Conservation (phyloP, 2,329 filamentous ascomycete species). For the Cladosporium sphaerospermum region DNA sequence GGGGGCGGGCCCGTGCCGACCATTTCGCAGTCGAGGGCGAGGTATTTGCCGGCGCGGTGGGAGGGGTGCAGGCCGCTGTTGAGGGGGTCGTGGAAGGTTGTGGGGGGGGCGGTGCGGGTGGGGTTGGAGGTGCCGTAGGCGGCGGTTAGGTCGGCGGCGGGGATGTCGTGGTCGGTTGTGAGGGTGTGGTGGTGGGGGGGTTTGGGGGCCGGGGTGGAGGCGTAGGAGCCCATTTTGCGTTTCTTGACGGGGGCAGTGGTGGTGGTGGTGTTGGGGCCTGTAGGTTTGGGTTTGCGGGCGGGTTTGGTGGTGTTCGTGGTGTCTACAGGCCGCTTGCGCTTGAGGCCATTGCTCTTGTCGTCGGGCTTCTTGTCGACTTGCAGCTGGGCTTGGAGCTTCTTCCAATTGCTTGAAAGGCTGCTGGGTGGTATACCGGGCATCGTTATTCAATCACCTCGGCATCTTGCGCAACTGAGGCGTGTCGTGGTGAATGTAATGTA, state of each 20-base stretch:
- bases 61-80: slow-evolving; percentile 43
- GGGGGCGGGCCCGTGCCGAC: slow-evolving; percentile 68
- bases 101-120: slow-evolving; percentile 50
- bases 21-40: slow-evolving; percentile 97
- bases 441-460: not conserved
- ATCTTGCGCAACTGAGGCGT: too few relatives aligned
- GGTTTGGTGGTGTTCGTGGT: slow-evolving; percentile 14
- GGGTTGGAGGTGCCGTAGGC: slow-evolving; percentile 57
- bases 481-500: too few relatives aligned
- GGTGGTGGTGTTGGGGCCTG: not conserved
- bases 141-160: slow-evolving; percentile 55
- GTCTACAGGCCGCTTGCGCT: slow-evolving; percentile 28
- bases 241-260: slow-evolving; percentile 12
- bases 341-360: slow-evolving; percentile 25
- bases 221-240: slow-evolving; percentile 49
- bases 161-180: slow-evolving; percentile 41
- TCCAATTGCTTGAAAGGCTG: slow-evolving; percentile 61
- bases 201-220: slow-evolving; percentile 34
- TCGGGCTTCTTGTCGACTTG: slow-evolving; percentile 32
- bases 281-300: slow-evolving; percentile 2
- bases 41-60: slow-evolving; percentile 75
- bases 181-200: slow-evolving; percentile 42
- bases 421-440: slow-evolving; percentile 34
- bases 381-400: slow-evolving; percentile 61
- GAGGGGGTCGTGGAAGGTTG: slow-evolving; percentile 32